Conservation (phyloP, 1,284 basidiomycete genomes). For the Pholiota adiposa region DNA sequence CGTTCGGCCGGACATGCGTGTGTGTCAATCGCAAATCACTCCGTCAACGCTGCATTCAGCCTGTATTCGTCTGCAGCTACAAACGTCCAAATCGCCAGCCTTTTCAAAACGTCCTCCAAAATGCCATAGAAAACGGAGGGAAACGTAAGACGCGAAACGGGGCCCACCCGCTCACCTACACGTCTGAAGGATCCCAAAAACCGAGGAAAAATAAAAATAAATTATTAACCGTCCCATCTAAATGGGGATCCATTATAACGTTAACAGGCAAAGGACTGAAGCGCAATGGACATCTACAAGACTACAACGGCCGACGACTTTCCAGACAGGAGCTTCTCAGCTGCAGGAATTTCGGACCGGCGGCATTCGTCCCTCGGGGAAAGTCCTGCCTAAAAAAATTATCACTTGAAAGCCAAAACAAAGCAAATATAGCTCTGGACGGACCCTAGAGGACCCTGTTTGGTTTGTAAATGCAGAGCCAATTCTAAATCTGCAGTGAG, state of each 20-base stretch:
- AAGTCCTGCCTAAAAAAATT: background rate
- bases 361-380: background rate
- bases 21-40: background rate
- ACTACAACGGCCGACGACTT: background rate
- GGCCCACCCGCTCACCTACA: background rate
- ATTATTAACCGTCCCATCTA: background rate
- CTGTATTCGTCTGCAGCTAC: background rate
- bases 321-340: background rate
- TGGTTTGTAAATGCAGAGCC: background rate
- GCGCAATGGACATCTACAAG: background rate
- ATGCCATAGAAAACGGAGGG: background rate
- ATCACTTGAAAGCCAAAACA: background rate
- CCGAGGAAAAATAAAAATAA: background rate
- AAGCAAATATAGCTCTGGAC: background rate
- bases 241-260: background rate
- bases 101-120: background rate
- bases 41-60: background rate
- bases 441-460: background rate
- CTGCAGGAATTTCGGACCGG: conserved; percentile 1
- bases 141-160: background rate
- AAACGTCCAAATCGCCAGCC: no score
- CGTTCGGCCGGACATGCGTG: background rate
- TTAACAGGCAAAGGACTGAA: background rate
- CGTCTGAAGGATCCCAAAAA: background rate
- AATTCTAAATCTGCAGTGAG: background rate